Conservation (phyloP, 257 asterid genomes). For the Salvia rosmarinus region DNA sequence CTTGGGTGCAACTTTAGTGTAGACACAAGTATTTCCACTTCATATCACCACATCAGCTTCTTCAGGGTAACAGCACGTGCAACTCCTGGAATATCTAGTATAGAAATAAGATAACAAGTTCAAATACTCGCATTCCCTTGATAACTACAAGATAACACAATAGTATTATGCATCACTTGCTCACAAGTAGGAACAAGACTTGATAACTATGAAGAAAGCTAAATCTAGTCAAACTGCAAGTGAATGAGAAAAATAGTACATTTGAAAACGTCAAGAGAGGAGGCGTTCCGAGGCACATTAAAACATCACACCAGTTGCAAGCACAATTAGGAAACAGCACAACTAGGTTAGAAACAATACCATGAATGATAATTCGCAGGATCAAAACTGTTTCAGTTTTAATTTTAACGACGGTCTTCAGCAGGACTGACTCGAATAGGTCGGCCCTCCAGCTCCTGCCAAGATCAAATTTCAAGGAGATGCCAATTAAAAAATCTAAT, state of each 20-base stretch:
- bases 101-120: slow-evolving; percentile 22
- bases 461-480: slow-evolving; percentile 22
- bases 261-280: too few relatives aligned
- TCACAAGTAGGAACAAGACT: neutral
- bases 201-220: neutral
- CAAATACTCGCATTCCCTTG: slow-evolving; percentile 7
- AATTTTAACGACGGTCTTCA: slow-evolving; percentile 52
- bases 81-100: slow-evolving; percentile 31
- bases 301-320: too few relatives aligned
- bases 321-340: too few relatives aligned
- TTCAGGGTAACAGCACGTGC: slow-evolving; percentile 20
- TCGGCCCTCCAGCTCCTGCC: slow-evolving; percentile 65
- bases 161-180: neutral
- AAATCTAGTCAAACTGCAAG: neutral
- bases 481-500: neutral
- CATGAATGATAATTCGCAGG: slow-evolving; percentile 21
- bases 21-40: slow-evolving; percentile 25
- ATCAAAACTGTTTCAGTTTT: slow-evolving; percentile 15
- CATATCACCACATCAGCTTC: slow-evolving; percentile 35
- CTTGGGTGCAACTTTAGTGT: slow-evolving; percentile 17
- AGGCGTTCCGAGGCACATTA: too few relatives aligned
- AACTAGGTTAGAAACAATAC: slow-evolving; percentile 24
- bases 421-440: slow-evolving; percentile 60
- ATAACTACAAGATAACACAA: neutral
- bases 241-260: too few relatives aligned